Percentiles rank a stretch among this genome's conserved stretches.
phyloP scores from a whole-genome alignment of 108 stramenopile genomes.

The Conticribra weissflogii region DNA sequence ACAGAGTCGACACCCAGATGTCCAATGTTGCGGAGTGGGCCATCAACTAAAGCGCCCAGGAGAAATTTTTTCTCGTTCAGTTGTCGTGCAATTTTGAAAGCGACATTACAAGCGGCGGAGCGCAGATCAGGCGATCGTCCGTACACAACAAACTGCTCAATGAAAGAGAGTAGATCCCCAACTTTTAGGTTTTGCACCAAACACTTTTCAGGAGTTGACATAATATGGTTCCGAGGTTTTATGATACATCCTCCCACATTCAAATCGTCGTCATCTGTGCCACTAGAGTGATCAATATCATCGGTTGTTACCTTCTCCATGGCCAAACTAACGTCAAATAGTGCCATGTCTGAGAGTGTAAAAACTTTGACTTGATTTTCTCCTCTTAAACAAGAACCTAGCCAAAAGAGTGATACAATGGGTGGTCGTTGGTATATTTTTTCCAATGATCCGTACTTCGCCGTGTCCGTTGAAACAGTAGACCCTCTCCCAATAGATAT shows the following conservation, averaged over 20 bases:
- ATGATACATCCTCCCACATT: slow-evolving; percentile 16
- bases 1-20: slow-evolving; percentile 45
- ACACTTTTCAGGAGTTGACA: slow-evolving; percentile 50
- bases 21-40: slow-evolving; percentile 43
- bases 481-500: slow-evolving; percentile 16
- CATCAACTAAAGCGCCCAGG: slow-evolving; percentile 44
- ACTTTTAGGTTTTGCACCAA: slow-evolving; percentile 34
- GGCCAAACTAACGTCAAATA: slow-evolving; percentile 8
- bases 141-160: slow-evolving; percentile 53
- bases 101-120: slow-evolving; percentile 37
- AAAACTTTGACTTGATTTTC: slow-evolving; percentile 66
- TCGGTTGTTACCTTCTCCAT: slow-evolving; percentile 1
- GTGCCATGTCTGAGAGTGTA: slow-evolving; percentile 60
- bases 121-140: slow-evolving; percentile 64
- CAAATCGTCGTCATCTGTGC: slow-evolving; percentile 15
- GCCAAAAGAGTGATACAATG: slow-evolving; percentile 67
- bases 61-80: slow-evolving; percentile 32
- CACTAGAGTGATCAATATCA: neutral
- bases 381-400: slow-evolving; percentile 62
- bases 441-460: slow-evolving; percentile 25
- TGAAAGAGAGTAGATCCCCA: slow-evolving; percentile 58
- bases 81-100: slow-evolving; percentile 30
- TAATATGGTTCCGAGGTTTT: neutral
- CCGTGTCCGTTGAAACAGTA: neutral
- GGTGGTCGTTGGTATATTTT: slow-evolving; percentile 45